Evolutionary conservation across 1,139 yeast genomes (phyloP).

Genomic region (Ogataea hybrid): DNA sequence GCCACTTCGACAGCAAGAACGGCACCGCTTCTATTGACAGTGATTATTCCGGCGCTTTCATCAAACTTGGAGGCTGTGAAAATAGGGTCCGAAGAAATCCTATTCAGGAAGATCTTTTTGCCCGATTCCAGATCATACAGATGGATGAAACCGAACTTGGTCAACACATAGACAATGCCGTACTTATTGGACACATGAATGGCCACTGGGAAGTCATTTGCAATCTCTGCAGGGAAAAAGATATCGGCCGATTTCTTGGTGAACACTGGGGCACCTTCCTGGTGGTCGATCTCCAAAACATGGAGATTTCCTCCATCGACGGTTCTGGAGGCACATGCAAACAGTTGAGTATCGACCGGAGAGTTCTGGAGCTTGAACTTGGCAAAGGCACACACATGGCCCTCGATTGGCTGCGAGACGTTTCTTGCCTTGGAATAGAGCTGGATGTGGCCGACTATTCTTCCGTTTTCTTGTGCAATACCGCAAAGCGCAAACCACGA

Average conservation of each 20-base stretch:
- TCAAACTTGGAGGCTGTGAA: constrained; percentile 84
- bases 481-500: constrained; percentile 97
- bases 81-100: constrained; percentile 95
- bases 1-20: constrained; percentile 91
- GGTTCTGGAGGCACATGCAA: constrained; percentile 83
- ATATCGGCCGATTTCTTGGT: constrained; percentile 89
- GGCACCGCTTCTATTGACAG: constrained; percentile 94
- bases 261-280: constrained; percentile 78
- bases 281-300: constrained; percentile 95
- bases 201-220: constrained; percentile 95
- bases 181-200: constrained; percentile 82
- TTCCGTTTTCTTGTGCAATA: constrained; percentile 90
- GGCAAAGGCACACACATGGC: constrained; percentile 94
- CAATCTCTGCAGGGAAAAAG: constrained; percentile 95
- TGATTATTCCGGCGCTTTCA: constrained; percentile 77
- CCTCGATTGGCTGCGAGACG: constrained; percentile 96
- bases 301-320: constrained; percentile 85
- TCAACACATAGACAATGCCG: constrained; percentile 84
- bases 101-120: constrained; percentile 87
- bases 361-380: constrained; percentile 73
- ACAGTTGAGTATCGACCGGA: constrained; percentile 74
- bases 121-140: constrained; percentile 93
- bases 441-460: constrained; percentile 96
- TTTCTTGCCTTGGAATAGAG: constrained; percentile 83
- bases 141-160: constrained; percentile 96